Evolutionary conservation across 2,329 filamentous ascomycete species (phyloP).

Genomic region (Corniculantispora saksenae): DNA sequence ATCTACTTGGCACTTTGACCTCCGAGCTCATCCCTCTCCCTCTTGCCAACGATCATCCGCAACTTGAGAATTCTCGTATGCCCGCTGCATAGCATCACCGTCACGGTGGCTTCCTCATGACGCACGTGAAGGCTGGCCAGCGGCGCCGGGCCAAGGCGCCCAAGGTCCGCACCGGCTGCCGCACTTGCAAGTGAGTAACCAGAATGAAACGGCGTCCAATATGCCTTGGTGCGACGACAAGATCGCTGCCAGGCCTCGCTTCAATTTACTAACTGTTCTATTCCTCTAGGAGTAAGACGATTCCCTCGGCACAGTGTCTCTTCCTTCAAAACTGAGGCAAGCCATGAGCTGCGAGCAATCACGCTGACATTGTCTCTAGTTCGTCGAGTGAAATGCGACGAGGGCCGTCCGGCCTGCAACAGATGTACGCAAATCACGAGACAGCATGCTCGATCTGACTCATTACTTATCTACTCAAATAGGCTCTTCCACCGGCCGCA

Average conservation of each 20-base stretch:
- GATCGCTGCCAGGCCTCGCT: too few species aligned
- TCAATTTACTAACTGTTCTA: neutral
- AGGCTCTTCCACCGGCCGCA: slow-evolving; percentile 20
- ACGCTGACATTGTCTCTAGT: slow-evolving; percentile 6
- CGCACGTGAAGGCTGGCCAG: slow-evolving; percentile 21
- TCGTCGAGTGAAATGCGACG: slow-evolving; percentile 19
- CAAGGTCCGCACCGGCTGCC: slow-evolving; percentile 20
- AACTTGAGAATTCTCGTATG: neutral
- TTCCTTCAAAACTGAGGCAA: neutral
- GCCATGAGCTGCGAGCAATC: too few species aligned
- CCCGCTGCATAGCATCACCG: neutral
- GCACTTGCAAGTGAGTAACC: slow-evolving; percentile 20
- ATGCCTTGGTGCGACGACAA: too few species aligned
- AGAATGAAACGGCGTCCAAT: too few species aligned
- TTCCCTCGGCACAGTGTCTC: neutral
- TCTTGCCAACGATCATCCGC: neutral
- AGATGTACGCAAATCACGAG: slow-evolving; percentile 6
- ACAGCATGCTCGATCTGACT: too few species aligned
- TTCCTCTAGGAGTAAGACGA: neutral
- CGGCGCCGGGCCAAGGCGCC: slow-evolving; percentile 20
- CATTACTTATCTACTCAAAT: neutral
- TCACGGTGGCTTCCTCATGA: slow-evolving; percentile 16
- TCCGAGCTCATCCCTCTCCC: neutral
- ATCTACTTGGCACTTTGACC: neutral
- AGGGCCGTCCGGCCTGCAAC: slow-evolving; percentile 14